phyloP scores from a whole-genome alignment of 768 basidiomycete species.

The Suillus plorans region DNA sequence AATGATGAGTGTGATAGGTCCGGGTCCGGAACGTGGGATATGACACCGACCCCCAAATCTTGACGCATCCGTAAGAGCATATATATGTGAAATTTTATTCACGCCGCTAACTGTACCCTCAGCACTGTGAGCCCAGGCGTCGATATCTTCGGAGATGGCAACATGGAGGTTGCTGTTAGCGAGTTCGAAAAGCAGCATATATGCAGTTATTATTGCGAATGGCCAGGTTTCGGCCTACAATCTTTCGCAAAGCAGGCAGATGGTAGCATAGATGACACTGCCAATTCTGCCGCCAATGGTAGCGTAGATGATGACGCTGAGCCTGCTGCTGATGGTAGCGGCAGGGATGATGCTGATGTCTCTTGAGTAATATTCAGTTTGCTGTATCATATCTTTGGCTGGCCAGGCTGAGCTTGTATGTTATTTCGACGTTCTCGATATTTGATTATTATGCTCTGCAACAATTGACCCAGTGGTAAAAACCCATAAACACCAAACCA shows the following conservation, averaged over 20 bases:
- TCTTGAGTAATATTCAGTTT: too few relatives aligned
- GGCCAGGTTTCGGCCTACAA: slow-evolving; percentile 2
- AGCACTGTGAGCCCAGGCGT: neutral
- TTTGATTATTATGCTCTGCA: too few relatives aligned
- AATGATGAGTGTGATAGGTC: too few relatives aligned
- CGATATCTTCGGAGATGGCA: neutral
- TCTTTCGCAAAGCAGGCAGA: neutral
- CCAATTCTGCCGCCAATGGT: too few relatives aligned
- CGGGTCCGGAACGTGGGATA: too few relatives aligned
- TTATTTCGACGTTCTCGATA: too few relatives aligned
- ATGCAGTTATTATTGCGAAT: slow-evolving; percentile 3
- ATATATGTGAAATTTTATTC: neutral
- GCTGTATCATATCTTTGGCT: too few relatives aligned
- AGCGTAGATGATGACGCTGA: neutral
- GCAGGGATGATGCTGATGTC: too few relatives aligned
- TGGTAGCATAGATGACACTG: neutral
- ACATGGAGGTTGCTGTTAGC: neutral
- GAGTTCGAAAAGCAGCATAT: slow-evolving; percentile 5
- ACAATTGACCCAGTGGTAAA: too few relatives aligned
- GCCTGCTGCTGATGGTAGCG: too few relatives aligned
- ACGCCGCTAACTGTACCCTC: neutral
- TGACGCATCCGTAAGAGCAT: slow-evolving; percentile 6
- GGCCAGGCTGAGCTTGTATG: too few relatives aligned
- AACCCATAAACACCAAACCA: too few relatives aligned
- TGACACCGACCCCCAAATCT: slow-evolving; percentile 26